Evolutionary conservation across 768 basidiomycete species (phyloP).

Genomic region (Xerocomellus amylosporus): DNA sequence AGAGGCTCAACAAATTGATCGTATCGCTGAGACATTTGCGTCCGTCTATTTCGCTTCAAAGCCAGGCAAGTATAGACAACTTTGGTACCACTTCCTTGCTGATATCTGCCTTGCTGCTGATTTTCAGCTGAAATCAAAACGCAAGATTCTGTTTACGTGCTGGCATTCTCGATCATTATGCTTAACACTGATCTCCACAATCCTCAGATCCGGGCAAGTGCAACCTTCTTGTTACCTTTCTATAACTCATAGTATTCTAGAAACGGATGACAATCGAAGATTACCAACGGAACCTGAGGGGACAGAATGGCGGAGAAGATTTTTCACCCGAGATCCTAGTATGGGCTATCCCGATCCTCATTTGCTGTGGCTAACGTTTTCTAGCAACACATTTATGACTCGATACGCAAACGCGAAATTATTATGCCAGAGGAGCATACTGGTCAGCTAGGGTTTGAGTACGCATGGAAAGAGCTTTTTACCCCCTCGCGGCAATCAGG

Average conservation of each 20-base stretch:
- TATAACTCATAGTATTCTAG: conserved; percentile 36
- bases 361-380: conserved; percentile 7
- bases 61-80: conserved; percentile 51
- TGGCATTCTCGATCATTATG: conserved; percentile 96
- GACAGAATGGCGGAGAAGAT: conserved; percentile 82
- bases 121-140: conserved; percentile 77
- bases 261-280: conserved; percentile 98
- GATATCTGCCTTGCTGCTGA: neutral
- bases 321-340: conserved; percentile 88
- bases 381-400: conserved; percentile 89
- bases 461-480: conserved; percentile 97
- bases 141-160: conserved; percentile 90
- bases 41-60: conserved; percentile 81
- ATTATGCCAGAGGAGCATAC: conserved; percentile 97
- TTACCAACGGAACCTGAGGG: conserved; percentile 86
- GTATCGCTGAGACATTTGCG: conserved; percentile 95
- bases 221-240: neutral
- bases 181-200: conserved; percentile 97
- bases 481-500: conserved; percentile 78
- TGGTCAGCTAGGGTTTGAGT: conserved; percentile 95
- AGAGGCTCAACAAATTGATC: conserved; percentile 88
- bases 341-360: conserved; percentile 19
- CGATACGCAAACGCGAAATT: conserved; percentile 91
- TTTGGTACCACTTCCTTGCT: conserved; percentile 1
- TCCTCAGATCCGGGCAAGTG: conserved; percentile 80